Evolutionary conservation across 768 basidiomycete species (phyloP), one percentile per base, ranked within the genome.

Genomic region (Tubosaeta sp.): DNA sequence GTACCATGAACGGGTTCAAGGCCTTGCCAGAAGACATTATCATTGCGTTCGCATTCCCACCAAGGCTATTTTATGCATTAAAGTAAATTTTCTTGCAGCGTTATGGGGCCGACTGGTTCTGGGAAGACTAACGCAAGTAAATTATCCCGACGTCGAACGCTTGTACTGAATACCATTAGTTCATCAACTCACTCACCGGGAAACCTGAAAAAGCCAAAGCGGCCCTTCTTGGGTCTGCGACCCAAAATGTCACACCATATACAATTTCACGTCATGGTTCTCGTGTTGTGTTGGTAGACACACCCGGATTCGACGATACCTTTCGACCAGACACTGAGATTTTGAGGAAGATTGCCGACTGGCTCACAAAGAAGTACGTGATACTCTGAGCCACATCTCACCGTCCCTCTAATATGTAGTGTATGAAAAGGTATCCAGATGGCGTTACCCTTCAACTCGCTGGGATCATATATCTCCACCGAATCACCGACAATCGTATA

Each of bases 381-480:
- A 35, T 35, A 35, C 7, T n/a, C 14, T 19, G 9, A 39, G 19
- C 38, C 10, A 10, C 6, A 29, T 29, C 6, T 29, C 22, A 22
- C 22, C 22, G 22, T 22, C 22, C 22, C 22, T 22, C 22, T 22
- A 22, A 22, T 22, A 22, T 22, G 22, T 22, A 22, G 22, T 22
- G 22, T 3, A 22, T 22, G 22, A n/a, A 12, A 53, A 62, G 61
- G 12, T 54, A 62, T 33, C 2, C 52, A n/a, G 5, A 4, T 9
- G 43, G 44, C 4, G 7, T 8, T 7, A 41, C 26, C 1, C 45
- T 51, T 39, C 64, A 52, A 14, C 42, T 68, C 6, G 42, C 59
- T n/a, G 75, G 73, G 6, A 57, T 74, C 32, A 48, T 71, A n/a
- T 72, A 71, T 48, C 38, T 69, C n/a, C 68, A 71, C 35, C 62